These are phyloP conservation scores for Phylloboletellus chloephorus DNA, from an alignment of 1,284 basidiomycete genomes.

Conservation along the genomic window DNA sequence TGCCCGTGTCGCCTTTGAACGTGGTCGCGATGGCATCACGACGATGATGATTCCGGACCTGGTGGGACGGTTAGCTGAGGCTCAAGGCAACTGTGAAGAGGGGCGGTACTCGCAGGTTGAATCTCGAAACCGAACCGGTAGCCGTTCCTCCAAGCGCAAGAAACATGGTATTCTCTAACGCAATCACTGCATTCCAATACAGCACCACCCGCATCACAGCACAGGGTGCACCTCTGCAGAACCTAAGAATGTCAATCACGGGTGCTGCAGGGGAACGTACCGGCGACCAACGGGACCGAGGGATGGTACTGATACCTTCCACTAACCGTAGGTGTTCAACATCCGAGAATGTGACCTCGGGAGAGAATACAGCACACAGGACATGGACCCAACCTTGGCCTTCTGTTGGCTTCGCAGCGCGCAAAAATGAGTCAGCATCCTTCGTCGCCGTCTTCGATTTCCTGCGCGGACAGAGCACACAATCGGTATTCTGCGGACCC, in stretches of 20 bases:
- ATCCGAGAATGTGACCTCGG: conserved; percentile 79
- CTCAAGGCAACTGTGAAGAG: neutral
- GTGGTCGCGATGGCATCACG: conserved; percentile 61
- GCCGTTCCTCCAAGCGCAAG: conserved; percentile 83
- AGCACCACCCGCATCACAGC: conserved; percentile 65
- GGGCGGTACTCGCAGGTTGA: conserved; percentile 53
- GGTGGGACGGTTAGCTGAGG: conserved; percentile 8
- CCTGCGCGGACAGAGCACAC: conserved; percentile 68
- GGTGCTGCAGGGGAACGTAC: conserved; percentile 37
- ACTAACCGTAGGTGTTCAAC: conserved; percentile 65
- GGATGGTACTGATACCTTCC: conserved; percentile 81
- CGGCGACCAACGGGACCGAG: conserved; percentile 56
- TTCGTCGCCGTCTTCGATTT: conserved; percentile 46
- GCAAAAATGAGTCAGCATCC: conserved; percentile 65
- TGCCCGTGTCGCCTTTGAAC: conserved; percentile 85
- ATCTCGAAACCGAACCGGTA: conserved; percentile 90
- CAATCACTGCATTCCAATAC: conserved; percentile 85
- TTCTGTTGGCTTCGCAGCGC: conserved; percentile 90
- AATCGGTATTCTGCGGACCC: conserved; percentile 55
- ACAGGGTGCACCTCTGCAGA: conserved; percentile 57
- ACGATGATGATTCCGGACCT: conserved; percentile 72
- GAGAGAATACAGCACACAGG: conserved; percentile 83
- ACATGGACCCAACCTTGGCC: conserved; percentile 91
- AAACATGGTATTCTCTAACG: conserved; percentile 73
- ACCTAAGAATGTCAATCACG: conserved; percentile 1